Base-by-base conservation (phyloP, 352 stramenopile species). In the Phytophthora pluvialis region DNA sequence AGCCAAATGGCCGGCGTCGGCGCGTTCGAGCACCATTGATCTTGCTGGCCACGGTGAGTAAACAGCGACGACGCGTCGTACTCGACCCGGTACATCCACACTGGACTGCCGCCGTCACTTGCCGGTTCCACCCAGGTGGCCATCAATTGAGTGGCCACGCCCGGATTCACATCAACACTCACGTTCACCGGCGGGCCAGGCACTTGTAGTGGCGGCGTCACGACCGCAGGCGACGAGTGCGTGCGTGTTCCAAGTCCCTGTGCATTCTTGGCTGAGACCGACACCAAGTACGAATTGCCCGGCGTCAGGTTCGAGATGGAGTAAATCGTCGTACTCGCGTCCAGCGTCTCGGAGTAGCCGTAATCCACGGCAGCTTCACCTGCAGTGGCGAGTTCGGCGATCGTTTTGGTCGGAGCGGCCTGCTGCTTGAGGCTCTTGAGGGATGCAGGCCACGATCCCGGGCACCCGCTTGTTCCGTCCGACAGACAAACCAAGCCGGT, bases 261-360 rank as follows among this genome's bases (percentile, higher is more conserved):
- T 13, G 77, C 69, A 72, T 98, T 98, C 33, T 95, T 87, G 5
- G 91, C 94, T 6, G 90, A 83, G 31, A 99, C 88, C 1, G 85
- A 70, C 12, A 98, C 83, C 39, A 88, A 93, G 60, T 98, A 98
- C 13, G 81, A 65, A 26, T 80, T 67, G 0, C 93, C 94, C 3
- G 91, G 65, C 12, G 68, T 77, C 10, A 98, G 75, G 3, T 73
- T 75, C 11, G 78, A 62, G 53, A 97, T 89, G 3, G 75, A 86
- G 59, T 96, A 91, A 11, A 66, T 88, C 9, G 86, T 38, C 12
- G 85, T 73, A 12, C 55, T 77, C 25, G 80, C 74, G 51, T 84
- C 76, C 10, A 85, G 80, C 1, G 77, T 94, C 52, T 94, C 73
- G 65, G 91, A 95, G 53, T 81, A 87, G 9, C 73, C 66, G 26